A percentile compares a stretch with the other conserved stretches of the same genome.
These are phyloP conservation scores for Rosa chinensis DNA, from an alignment of 306 rosid species.

Conservation along the genomic window DNA sequence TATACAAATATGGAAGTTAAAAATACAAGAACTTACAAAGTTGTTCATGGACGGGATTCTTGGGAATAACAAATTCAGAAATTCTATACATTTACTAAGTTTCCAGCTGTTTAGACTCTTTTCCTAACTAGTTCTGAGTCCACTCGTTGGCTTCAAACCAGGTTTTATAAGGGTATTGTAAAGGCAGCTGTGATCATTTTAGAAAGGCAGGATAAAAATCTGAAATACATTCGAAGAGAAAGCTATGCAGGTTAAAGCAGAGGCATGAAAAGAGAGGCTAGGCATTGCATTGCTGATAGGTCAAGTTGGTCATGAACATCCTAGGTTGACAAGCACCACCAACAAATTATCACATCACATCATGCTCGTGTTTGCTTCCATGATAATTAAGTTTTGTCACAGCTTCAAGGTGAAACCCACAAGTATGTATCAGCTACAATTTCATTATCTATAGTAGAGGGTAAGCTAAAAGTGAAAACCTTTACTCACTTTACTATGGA, in stretches of 20 bases:
- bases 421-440: not conserved
- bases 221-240: slow-evolving; percentile 30
- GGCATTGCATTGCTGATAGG: slow-evolving; percentile 19
- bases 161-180: slow-evolving; percentile 19
- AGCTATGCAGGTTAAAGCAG: slow-evolving; percentile 45
- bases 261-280: slow-evolving; percentile 45
- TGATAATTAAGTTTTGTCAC: slow-evolving; percentile 1
- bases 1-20: slow-evolving; percentile 22
- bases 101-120: slow-evolving; percentile 42
- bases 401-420: slow-evolving; percentile 2
- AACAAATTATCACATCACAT: slow-evolving; percentile 12
- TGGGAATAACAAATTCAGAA: slow-evolving; percentile 49
- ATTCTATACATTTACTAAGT: slow-evolving; percentile 26
- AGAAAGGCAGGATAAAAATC: slow-evolving; percentile 33
- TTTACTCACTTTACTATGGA: not conserved
- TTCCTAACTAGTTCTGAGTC: slow-evolving; percentile 25
- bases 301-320: slow-evolving; percentile 46
- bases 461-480: not conserved
- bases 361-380: slow-evolving; percentile 1
- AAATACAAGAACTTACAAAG: slow-evolving; percentile 31
- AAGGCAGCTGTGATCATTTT: slow-evolving; percentile 30
- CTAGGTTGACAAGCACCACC: slow-evolving; percentile 61
- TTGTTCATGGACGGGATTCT: slow-evolving; percentile 43
- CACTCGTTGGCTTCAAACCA: not conserved
- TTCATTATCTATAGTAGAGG: not conserved